phyloP scores from a whole-genome alignment of 352 stramenopile species.

The Globisporangium sylvaticum region DNA sequence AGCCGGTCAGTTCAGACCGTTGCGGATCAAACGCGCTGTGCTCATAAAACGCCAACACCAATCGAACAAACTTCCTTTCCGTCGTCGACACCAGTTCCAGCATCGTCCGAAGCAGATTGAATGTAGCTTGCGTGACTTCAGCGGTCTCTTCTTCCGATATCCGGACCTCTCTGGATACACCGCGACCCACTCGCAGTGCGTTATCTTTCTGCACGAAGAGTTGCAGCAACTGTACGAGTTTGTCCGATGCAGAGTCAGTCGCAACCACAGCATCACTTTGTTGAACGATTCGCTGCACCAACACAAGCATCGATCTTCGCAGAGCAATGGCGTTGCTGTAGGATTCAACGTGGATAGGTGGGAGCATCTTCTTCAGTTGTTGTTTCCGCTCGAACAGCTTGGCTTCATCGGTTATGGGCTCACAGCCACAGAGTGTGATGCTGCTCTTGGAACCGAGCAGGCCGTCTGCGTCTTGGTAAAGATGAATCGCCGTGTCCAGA shows the following conservation, averaged over 20 bases:
- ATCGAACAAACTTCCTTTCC: conserved; percentile 34
- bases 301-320: conserved; percentile 26
- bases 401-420: conserved; percentile 24
- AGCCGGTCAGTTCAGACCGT: conserved; percentile 18
- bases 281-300: conserved; percentile 29
- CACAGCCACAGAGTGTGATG: conserved; percentile 42
- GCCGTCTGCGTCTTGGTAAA: conserved; percentile 59
- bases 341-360: conserved; percentile 39
- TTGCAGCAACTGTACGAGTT: conserved; percentile 32
- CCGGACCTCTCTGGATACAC: conserved; percentile 3
- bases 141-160: conserved; percentile 22
- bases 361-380: conserved; percentile 48
- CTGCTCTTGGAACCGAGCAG: conserved; percentile 32
- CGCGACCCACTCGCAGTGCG: conserved; percentile 15
- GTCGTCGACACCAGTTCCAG: conserved; percentile 20
- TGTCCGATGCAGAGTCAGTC: conserved; percentile 27
- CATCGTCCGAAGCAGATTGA: conserved; percentile 34
- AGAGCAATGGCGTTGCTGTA: conserved; percentile 32
- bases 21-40: conserved; percentile 14
- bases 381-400: conserved; percentile 31
- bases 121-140: conserved; percentile 27
- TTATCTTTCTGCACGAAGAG: conserved; percentile 39
- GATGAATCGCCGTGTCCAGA: conserved; percentile 54
- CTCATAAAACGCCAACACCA: conserved; percentile 34
- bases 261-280: conserved; percentile 32